These are phyloP conservation scores for Alternaria hordeiaustralica DNA, from an alignment of 2,329 filamentous ascomycete genomes.

Conservation along the genomic window DNA sequence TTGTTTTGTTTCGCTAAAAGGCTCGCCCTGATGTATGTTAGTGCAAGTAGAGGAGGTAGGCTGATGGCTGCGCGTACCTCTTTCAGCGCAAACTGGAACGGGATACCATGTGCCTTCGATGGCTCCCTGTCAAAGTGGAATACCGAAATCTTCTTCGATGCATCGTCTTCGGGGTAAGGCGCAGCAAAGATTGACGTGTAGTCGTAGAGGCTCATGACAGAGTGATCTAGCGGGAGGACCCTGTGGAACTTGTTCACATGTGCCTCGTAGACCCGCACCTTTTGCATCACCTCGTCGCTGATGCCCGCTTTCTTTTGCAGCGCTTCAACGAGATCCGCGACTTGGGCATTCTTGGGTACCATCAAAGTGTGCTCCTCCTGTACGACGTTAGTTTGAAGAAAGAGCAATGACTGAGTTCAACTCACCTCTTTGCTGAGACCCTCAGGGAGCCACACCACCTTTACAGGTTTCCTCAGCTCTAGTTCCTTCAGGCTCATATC, in stretches of 20 bases:
- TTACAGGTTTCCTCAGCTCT: conserved; percentile 88
- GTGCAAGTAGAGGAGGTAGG: conserved; percentile 14
- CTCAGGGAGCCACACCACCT: conserved; percentile 83
- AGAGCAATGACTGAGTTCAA: neutral
- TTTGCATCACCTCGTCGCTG: conserved; percentile 74
- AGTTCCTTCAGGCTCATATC: conserved; percentile 94
- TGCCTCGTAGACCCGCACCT: conserved; percentile 81
- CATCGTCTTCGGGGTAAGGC: conserved; percentile 74
- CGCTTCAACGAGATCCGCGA: conserved; percentile 77
- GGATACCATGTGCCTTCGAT: conserved; percentile 81
- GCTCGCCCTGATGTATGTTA: conserved; percentile 68
- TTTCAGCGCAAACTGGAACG: conserved; percentile 87
- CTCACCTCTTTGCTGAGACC: conserved; percentile 88
- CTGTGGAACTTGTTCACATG: conserved; percentile 85
- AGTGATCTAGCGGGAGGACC: conserved; percentile 71
- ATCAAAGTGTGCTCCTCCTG: conserved; percentile 82
- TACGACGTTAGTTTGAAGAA: conserved; percentile 22
- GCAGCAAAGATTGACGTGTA: conserved; percentile 84
- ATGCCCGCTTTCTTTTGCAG: conserved; percentile 83
- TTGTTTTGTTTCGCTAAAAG: conserved; percentile 90
- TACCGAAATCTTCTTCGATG: conserved; percentile 73
- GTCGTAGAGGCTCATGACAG: conserved; percentile 83
- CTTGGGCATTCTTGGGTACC: conserved; percentile 82
- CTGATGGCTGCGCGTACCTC: conserved; percentile 60
- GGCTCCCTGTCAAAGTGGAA: conserved; percentile 95